Evolutionary conservation across 1,284 basidiomycete genomes (phyloP).

Genomic region (Irpex sp.): DNA sequence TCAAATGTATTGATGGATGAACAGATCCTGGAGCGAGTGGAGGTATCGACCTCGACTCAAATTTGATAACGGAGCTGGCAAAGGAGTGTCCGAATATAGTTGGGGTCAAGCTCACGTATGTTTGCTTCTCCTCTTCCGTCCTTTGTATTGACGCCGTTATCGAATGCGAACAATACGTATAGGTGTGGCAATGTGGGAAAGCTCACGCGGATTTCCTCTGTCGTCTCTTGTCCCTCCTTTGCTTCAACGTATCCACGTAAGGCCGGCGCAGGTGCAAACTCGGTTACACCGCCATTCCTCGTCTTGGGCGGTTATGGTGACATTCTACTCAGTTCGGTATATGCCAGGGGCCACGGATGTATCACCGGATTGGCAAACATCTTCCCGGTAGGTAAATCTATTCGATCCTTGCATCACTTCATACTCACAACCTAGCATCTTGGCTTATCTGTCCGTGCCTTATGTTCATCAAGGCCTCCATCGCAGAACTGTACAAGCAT

Average conservation of each 20-base stretch:
- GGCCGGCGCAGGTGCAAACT: slow-evolving; percentile 26
- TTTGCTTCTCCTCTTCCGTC: slow-evolving; percentile 14
- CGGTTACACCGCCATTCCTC: slow-evolving; percentile 55
- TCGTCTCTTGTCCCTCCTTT: slow-evolving; percentile 61
- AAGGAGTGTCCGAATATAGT: slow-evolving; percentile 67
- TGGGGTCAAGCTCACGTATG: slow-evolving; percentile 86
- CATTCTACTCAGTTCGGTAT: slow-evolving; percentile 48
- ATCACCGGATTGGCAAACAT: slow-evolving; percentile 57
- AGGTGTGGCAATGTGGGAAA: slow-evolving; percentile 91
- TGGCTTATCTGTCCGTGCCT: slow-evolving; percentile 63
- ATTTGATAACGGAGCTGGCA: slow-evolving; percentile 79
- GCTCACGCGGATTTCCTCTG: slow-evolving; percentile 76
- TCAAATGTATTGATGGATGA: background rate
- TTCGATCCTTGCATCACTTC: background rate
- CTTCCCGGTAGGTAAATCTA: slow-evolving; percentile 34
- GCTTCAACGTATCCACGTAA: slow-evolving; percentile 59
- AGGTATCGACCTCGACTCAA: slow-evolving; percentile 85
- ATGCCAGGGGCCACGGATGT: slow-evolving; percentile 47
- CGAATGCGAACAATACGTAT: background rate
- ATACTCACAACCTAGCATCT: slow-evolving; percentile 34
- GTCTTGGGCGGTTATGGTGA: slow-evolving; percentile 57
- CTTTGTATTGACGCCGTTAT: background rate
- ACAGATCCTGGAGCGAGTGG: slow-evolving; percentile 79
- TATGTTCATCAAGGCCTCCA: slow-evolving; percentile 45
- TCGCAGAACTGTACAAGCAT: background rate